phyloP scores from a whole-genome alignment of 164 flowering plant genomes.

The Piper betle region DNA sequence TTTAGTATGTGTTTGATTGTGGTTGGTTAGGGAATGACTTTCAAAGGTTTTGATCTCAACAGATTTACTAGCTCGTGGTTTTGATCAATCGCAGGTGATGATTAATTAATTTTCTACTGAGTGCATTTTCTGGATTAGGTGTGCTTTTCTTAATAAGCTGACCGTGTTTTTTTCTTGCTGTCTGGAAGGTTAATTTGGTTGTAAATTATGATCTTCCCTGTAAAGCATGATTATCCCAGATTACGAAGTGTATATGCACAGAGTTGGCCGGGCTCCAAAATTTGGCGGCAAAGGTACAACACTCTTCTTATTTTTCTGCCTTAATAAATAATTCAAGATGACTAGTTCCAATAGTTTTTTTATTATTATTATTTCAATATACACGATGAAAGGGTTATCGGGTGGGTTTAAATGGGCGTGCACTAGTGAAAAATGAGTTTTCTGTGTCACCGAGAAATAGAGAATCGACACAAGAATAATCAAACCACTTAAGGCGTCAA shows the following conservation, averaged over 20 bases:
- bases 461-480: too few relatives aligned
- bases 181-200: constrained; percentile 64
- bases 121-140: too few relatives aligned
- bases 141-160: neutral
- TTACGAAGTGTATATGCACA: constrained; percentile 81
- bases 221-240: constrained; percentile 29
- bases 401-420: too few relatives aligned
- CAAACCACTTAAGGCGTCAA: too few relatives aligned
- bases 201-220: constrained; percentile 62
- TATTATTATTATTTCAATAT: too few relatives aligned
- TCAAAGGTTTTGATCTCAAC: constrained; percentile 90
- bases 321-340: too few relatives aligned
- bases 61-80: constrained; percentile 91
- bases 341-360: too few relatives aligned
- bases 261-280: constrained; percentile 91
- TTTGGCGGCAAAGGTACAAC: constrained; percentile 92
- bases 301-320: neutral
- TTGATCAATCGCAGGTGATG: constrained; percentile 83
- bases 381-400: too few relatives aligned
- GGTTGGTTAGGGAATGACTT: constrained; percentile 70
- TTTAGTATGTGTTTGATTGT: too few relatives aligned
- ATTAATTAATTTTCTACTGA: neutral
- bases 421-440: too few relatives aligned
- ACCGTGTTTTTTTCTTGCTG: too few relatives aligned
- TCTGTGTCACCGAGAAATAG: too few relatives aligned